phyloP scores from a whole-genome alignment of 78 protist genomes.

The Dictyostelium citrinum region DNA sequence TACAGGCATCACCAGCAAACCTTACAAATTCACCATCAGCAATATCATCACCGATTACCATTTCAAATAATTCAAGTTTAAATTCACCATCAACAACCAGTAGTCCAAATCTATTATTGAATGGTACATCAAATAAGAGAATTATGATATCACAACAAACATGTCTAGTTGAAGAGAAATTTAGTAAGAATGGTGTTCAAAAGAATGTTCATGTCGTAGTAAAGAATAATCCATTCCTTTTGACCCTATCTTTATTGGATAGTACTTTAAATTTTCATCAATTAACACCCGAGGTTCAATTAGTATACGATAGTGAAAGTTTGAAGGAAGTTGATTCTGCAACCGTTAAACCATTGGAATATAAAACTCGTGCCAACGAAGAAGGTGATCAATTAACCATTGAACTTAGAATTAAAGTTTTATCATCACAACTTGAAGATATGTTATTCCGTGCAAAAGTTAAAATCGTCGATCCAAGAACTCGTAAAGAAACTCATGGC shows the following conservation, averaged over 20 bases:
- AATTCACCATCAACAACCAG: slow-evolving; percentile 18
- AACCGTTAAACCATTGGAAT: slow-evolving; percentile 74
- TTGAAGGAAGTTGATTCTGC: slow-evolving; percentile 78
- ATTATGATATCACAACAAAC: slow-evolving; percentile 61
- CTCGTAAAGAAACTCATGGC: slow-evolving; percentile 51
- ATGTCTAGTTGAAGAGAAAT: slow-evolving; percentile 65
- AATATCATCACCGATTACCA: slow-evolving; percentile 44
- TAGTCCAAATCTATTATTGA: neutral
- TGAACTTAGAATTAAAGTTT: slow-evolving; percentile 71
- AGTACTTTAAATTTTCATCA: slow-evolving; percentile 52
- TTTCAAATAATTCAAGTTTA: slow-evolving; percentile 5
- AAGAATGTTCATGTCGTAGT: slow-evolving; percentile 81
- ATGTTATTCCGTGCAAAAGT: slow-evolving; percentile 76
- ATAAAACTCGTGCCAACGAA: slow-evolving; percentile 76
- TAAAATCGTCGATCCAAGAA: slow-evolving; percentile 57
- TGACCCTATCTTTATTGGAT: slow-evolving; percentile 16
- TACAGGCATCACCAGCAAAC: neutral
- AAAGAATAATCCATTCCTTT: slow-evolving; percentile 72
- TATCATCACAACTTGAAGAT: slow-evolving; percentile 70
- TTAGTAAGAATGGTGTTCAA: slow-evolving; percentile 73
- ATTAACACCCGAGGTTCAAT: slow-evolving; percentile 53
- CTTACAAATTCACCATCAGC: neutral
- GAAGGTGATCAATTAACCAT: slow-evolving; percentile 60
- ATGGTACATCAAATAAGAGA: slow-evolving; percentile 30
- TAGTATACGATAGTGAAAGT: slow-evolving; percentile 65